These are phyloP conservation scores for Malus hybrid DNA, from an alignment of 331 rosid genomes.

Conservation along the genomic window DNA sequence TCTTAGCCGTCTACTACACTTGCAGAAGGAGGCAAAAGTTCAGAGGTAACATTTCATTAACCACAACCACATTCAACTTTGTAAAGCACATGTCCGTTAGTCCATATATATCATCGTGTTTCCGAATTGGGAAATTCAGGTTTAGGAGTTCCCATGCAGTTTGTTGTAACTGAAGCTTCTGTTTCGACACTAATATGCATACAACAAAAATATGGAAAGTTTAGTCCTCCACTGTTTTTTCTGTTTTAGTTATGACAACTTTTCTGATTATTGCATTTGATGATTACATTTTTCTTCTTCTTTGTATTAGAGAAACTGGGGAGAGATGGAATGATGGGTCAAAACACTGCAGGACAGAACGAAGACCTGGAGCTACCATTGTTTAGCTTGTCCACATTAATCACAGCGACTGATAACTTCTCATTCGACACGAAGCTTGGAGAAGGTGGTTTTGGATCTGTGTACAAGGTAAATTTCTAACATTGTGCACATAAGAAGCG, in stretches of 20 bases:
- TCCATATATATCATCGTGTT: background rate
- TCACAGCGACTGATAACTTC: constrained; percentile 27
- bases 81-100: background rate
- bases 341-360: background rate
- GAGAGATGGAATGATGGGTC: background rate
- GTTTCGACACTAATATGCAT: background rate
- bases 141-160: background rate
- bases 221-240: background rate
- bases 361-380: constrained; percentile 30
- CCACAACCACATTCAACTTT: no score
- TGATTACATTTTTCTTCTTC: background rate
- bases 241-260: background rate
- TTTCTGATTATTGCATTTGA: background rate
- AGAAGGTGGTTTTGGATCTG: constrained; percentile 43
- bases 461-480: constrained; percentile 20
- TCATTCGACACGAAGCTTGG: constrained; percentile 22
- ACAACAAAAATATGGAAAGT: background rate
- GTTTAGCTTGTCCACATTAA: constrained; percentile 10
- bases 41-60: constrained; percentile 8
- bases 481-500: background rate
- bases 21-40: constrained; percentile 2
- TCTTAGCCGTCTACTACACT: constrained; percentile 12
- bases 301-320: background rate
- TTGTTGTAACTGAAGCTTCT: background rate
- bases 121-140: background rate